Conservation (phyloP, 192 early-diverging fungal species). For the Neocallimastix lanati region DNA sequence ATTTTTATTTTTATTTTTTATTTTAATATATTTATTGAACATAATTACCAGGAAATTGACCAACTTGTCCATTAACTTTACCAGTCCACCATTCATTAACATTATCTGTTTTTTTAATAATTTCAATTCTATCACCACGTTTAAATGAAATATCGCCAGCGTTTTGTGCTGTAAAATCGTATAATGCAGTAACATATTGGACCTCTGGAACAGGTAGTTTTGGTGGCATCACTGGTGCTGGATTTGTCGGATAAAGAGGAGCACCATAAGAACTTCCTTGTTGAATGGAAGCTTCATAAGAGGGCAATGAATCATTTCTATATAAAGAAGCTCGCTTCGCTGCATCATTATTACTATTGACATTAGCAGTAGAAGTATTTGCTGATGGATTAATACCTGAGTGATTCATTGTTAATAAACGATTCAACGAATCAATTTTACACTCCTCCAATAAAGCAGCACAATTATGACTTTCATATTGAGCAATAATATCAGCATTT, state of each 20-base stretch:
- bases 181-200: constrained; percentile 51
- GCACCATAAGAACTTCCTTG: too few species aligned
- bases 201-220: constrained; percentile 1
- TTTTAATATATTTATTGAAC: not conserved
- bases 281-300: too few species aligned
- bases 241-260: constrained; percentile 6
- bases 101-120: constrained; percentile 46
- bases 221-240: constrained; percentile 14
- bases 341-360: not conserved
- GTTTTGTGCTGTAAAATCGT: constrained; percentile 66
- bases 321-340: constrained; percentile 11
- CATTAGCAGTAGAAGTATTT: not conserved
- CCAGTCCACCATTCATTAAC: constrained; percentile 89
- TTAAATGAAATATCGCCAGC: constrained; percentile 66
- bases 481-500: not conserved
- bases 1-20: not conserved
- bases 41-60: constrained; percentile 55
- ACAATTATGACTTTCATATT: not conserved
- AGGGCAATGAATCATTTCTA: constrained; percentile 13
- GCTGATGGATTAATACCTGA: not conserved
- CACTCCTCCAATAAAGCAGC: not conserved
- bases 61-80: constrained; percentile 33
- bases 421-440: not conserved
- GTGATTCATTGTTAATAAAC: not conserved
- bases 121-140: constrained; percentile 68